phyloP scores from a whole-genome alignment of 2,329 filamentous ascomycete species.

The Tolypocladium endophyticum region DNA sequence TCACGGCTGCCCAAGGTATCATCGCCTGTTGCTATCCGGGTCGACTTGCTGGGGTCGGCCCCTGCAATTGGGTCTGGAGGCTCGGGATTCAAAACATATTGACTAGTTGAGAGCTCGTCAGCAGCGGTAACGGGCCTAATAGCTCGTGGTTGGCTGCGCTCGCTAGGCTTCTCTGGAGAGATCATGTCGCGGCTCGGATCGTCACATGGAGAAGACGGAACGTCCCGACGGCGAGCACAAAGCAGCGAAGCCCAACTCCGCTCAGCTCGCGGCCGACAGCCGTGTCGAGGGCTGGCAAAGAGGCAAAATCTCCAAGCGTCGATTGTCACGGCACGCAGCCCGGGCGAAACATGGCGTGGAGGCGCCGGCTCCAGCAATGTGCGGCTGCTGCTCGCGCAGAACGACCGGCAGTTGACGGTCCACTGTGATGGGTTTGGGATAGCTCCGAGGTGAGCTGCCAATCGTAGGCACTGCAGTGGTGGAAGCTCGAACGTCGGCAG shows the following conservation, averaged over 20 bases:
- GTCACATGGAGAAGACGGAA: conserved; percentile 13
- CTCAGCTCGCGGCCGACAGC: not conserved
- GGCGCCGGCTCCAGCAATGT: not conserved
- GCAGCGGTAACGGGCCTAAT: conserved; percentile 11
- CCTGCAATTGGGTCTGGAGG: not conserved
- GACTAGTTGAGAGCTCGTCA: conserved; percentile 8
- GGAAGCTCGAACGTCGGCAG: not conserved
- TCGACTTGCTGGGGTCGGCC: conserved; percentile 1
- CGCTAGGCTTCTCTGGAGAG: conserved; percentile 17
- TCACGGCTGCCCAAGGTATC: conserved; percentile 6
- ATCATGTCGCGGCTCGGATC: conserved; percentile 18
- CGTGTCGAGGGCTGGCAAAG: conserved; percentile 1
- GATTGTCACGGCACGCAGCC: not conserved
- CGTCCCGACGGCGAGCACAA: not conserved
- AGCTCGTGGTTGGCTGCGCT: conserved; percentile 18
- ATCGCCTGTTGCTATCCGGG: conserved; percentile 1
- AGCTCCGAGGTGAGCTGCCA: not conserved
- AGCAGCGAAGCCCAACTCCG: not conserved
- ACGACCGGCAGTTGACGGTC: not conserved
- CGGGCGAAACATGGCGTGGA: conserved; percentile 2
- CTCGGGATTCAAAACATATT: not conserved
- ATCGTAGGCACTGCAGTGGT: not conserved
- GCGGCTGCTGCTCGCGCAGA: not conserved
- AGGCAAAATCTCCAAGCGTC: not conserved
- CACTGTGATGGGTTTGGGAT: not conserved